Base-by-base conservation (phyloP, 2,329 filamentous ascomycete genomes). In the Colletotrichum noveboracense region DNA sequence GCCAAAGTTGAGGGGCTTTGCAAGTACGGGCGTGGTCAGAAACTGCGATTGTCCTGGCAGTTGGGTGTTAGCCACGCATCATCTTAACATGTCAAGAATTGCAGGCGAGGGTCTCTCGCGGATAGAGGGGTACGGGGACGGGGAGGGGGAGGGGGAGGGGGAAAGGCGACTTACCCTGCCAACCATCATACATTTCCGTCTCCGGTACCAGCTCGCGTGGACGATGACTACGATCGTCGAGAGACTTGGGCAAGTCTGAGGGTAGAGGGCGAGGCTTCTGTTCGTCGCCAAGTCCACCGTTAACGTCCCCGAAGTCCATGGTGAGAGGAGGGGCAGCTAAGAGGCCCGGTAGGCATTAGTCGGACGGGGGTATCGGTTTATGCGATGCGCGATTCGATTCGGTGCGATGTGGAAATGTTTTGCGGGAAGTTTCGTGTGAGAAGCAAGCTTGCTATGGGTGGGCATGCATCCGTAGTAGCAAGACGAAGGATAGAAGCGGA, bases 161-260 rank as follows among this genome's bases (percentile, higher is more conserved):
- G 56, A 32, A 65, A 14, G n/a, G 66, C 30, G 43, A 86, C 87
- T 77, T 79, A 89, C 96, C 96, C 93, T 98, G 96, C 97, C 97
- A 99, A 79, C 95, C 97, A 90, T 99, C 97, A 84, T 98, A 99
- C 87, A 98, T 95, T 88, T 98, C 97, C 55, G 96, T 98, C 88
- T 98, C 97, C 52, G 90, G 89, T 71, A 94, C 90, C 78, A 93
- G 91, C 77, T 93, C 92, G 62, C 88, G 89, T 6, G 93, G 91
- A 38, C 94, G 90, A 80, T 89, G 89, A 79, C 93, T 91, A 76
- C 97, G 92, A 87, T 99, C 97, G 84, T 99, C 94, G 71, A 99
- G 91, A 14, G 96, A 98, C 79, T 91, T 97, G 13, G 97, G 97
- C 43, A 99, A 91, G 85, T 99, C 97, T 79, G 91, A 87, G 55